These are phyloP conservation scores for Dactylonectria estremocensis DNA, from an alignment of 2,329 filamentous ascomycete species.

Conservation along the genomic window DNA sequence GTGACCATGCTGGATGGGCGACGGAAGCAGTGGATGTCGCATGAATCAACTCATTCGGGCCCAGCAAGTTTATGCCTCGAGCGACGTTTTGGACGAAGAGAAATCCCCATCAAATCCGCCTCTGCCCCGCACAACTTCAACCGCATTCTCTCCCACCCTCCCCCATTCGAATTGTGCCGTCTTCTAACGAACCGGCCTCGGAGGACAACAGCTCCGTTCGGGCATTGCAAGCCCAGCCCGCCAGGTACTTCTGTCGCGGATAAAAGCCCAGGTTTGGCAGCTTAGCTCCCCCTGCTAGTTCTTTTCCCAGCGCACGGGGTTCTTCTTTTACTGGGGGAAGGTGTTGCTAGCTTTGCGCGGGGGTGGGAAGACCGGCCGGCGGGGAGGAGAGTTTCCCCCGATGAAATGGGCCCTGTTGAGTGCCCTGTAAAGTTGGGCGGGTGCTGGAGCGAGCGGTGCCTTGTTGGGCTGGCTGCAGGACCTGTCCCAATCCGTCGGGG, in stretches of 20 bases:
- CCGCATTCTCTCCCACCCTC: no score
- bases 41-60: not conserved
- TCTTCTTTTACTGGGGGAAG: no score
- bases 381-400: not conserved
- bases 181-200: no score
- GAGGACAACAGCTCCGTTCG: not conserved
- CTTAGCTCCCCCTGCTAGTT: not conserved
- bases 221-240: not conserved
- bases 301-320: no score
- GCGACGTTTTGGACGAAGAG: not conserved
- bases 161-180: no score
- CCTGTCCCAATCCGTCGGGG: conserved; percentile 3
- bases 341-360: not conserved
- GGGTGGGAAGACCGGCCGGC: not conserved
- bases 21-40: not conserved
- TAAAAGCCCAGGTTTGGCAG: conserved; percentile 1
- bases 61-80: not conserved
- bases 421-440: not conserved
- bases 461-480: not conserved
- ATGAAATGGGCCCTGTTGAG: not conserved
- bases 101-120: no score
- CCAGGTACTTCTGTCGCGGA: conserved; percentile 6
- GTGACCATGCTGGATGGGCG: no score
- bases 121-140: not conserved
- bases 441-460: not conserved